Percentiles rank a stretch among this genome's conserved stretches.
Evolutionary conservation across 768 basidiomycete genomes (phyloP).

Genomic region (Lactarius vividus): DNA sequence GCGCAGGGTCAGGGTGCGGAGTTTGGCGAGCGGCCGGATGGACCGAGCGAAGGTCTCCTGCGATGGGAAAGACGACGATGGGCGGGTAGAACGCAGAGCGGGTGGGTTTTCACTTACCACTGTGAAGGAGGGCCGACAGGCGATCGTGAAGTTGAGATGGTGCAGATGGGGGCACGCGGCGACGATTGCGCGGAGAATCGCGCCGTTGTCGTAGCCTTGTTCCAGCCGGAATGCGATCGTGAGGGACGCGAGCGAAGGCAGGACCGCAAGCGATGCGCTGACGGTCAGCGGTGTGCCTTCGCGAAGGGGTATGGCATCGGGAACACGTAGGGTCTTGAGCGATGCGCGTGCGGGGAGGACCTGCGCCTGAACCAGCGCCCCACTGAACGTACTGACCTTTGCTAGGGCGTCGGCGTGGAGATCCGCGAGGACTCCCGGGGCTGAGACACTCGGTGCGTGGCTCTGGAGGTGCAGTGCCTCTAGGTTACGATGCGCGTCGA

Average conservation of each 20-base stretch:
- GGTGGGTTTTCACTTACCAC: conserved; percentile 45
- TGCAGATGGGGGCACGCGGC: conserved; percentile 62
- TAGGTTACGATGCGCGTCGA: conserved; percentile 60
- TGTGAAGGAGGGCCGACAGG: conserved; percentile 68
- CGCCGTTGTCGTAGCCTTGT: conserved; percentile 66
- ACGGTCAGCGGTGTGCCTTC: conserved; percentile 64
- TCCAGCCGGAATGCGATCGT: conserved; percentile 67
- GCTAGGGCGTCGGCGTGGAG: conserved; percentile 28
- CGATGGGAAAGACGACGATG: not conserved
- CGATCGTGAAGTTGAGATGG: conserved; percentile 63
- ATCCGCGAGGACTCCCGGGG: conserved; percentile 26
- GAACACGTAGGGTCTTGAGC: conserved; percentile 59
- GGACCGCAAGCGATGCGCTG: conserved; percentile 53
- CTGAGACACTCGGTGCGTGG: conserved; percentile 24
- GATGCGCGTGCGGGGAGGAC: conserved; percentile 43
- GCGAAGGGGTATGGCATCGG: conserved; percentile 64
- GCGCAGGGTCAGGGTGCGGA: conserved; percentile 59
- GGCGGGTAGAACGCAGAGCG: not conserved
- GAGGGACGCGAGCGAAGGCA: conserved; percentile 55
- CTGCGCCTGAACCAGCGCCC: conserved; percentile 65
- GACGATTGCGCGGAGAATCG: conserved; percentile 63
- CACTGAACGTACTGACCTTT: conserved; percentile 52
- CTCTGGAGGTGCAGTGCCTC: conserved; percentile 49
- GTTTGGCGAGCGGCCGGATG: conserved; percentile 58
- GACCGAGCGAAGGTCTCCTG: conserved; percentile 64